These are phyloP conservation scores for Aspergillus leporis DNA, from an alignment of 495 filamentous ascomycete genomes.

Conservation along the genomic window DNA sequence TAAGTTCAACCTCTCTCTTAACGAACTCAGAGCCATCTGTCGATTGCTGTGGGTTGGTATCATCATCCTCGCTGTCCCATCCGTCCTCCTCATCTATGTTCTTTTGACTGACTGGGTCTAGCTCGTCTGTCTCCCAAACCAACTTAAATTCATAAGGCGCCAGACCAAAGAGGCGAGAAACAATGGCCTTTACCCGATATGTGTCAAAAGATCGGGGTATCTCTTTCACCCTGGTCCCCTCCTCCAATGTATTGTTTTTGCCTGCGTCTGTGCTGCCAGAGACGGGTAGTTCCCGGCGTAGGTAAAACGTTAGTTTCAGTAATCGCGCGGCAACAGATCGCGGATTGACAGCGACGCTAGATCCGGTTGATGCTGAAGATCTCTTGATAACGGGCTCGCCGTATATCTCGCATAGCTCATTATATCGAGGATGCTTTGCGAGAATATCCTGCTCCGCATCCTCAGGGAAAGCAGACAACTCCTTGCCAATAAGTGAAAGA, in stretches of 20 bases:
- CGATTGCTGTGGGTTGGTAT: conserved; percentile 19
- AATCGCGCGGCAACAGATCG: conserved; percentile 74
- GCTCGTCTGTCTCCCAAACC: conserved; percentile 80
- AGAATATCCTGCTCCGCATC: conserved; percentile 54
- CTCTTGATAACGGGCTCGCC: conserved; percentile 60
- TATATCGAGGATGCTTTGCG: conserved; percentile 65
- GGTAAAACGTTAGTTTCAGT: conserved; percentile 60
- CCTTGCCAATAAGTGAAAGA: conserved; percentile 73
- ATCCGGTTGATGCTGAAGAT: conserved; percentile 22
- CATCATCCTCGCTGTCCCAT: conserved; percentile 59
- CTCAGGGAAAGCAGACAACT: conserved; percentile 62
- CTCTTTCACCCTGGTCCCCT: conserved; percentile 39
- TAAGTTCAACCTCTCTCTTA: conserved; percentile 75
- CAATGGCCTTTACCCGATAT: conserved; percentile 79
- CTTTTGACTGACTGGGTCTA: conserved; percentile 65
- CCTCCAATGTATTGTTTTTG: neutral
- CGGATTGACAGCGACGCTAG: conserved; percentile 48
- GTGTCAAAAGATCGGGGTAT: conserved; percentile 76
- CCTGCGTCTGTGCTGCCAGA: neutral
- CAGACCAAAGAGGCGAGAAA: conserved; percentile 67
- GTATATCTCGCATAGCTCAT: conserved; percentile 70
- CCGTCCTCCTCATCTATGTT: conserved; percentile 61
- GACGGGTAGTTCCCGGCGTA: conserved; percentile 6
- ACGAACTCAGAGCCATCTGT: conserved; percentile 50
- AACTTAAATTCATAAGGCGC: conserved; percentile 63